Evolutionary conservation across 1,284 basidiomycete genomes (phyloP).

Genomic region (Cutaneotrichosporon cavernicola): DNA sequence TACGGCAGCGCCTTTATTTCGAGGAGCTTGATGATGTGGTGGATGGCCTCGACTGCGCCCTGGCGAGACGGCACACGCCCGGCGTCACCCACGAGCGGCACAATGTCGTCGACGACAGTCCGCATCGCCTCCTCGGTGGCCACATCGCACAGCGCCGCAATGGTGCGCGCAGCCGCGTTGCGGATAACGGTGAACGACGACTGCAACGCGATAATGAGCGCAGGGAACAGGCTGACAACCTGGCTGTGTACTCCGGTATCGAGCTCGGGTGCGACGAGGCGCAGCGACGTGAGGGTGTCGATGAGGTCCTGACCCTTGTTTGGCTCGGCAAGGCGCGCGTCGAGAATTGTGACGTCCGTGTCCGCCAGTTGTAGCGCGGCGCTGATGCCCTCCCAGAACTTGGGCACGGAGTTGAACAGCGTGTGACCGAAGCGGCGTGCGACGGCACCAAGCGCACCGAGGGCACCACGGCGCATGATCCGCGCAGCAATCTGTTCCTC

Average conservation of each 20-base stretch:
- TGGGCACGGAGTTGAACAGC: constrained; percentile 76
- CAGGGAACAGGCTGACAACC: constrained; percentile 71
- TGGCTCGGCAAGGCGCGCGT: constrained; percentile 28
- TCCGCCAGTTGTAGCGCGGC: constrained; percentile 59
- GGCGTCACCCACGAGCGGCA: constrained; percentile 84
- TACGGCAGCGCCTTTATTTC: constrained; percentile 96
- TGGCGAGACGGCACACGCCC: constrained; percentile 75
- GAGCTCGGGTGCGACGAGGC: constrained; percentile 74
- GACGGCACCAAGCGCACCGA: constrained; percentile 75
- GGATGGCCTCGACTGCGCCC: constrained; percentile 85
- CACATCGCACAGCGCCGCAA: constrained; percentile 82
- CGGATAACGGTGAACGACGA: constrained; percentile 86
- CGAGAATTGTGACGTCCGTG: constrained; percentile 5
- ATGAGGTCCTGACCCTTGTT: constrained; percentile 86
- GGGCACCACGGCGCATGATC: constrained; percentile 72
- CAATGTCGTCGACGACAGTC: constrained; percentile 76
- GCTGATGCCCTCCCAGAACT: constrained; percentile 91
- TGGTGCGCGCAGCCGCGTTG: constrained; percentile 78
- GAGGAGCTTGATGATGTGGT: constrained; percentile 88
- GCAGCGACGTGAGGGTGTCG: constrained; percentile 86
- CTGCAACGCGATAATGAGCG: constrained; percentile 71
- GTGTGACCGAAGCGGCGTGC: constrained; percentile 72
- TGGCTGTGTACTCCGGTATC: constrained; percentile 66
- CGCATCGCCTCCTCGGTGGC: constrained; percentile 84
- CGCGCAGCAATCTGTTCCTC: constrained; percentile 58